Base-by-base conservation (phyloP, 345 rosid genomes). In the Eucalyptus cladocalyx region DNA sequence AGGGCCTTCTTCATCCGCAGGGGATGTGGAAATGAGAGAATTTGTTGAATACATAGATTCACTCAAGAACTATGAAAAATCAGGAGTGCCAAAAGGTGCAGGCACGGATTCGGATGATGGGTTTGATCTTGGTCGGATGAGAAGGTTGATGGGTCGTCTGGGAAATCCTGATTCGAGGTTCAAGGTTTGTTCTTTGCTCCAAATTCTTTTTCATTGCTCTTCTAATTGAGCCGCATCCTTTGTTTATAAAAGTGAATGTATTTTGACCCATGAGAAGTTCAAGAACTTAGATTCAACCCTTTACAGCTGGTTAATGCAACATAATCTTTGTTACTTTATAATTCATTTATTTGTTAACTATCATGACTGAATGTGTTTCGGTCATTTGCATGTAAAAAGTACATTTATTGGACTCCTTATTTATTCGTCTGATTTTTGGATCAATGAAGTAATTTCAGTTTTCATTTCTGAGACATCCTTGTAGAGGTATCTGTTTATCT, bases 51-150 rank as follows among this genome's bases (percentile, higher is more conserved):
- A 94, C 91, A 86, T 98, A 85, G 97, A 97, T 92, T 94, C 98
- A 17, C 96, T 96, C 42, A 96, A 93, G 89, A 98, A 98, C 95
- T 95, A 94, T 89, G 99, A 98, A 95, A 96, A 95, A 90, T 92
- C 90, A 34, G 99, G 99, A 7, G 94, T 95, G 30, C 98, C 98
- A 14, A 97, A 93, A 91, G 98, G 92, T 80, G 98, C 99, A 7
- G 99, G 98, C 60, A 95, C 97, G 9, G 98, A 98, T 91, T 96
- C 99, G 2, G 94, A 91, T 76, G 96, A 96, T 2, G 99, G 99
- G 11, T 95, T 98, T 80, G 98, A 98, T 93, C 94, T 98, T 76
- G 92, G 94, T 87, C 94, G 98, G 34, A 97, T 97, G 98, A 91
- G 92, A 87, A 95, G 98, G 56, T 94, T 98, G 87, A 90, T 96